Base-by-base conservation (phyloP, 2,329 filamentous ascomycete species). In the Sporothrix pseudoabietina region DNA sequence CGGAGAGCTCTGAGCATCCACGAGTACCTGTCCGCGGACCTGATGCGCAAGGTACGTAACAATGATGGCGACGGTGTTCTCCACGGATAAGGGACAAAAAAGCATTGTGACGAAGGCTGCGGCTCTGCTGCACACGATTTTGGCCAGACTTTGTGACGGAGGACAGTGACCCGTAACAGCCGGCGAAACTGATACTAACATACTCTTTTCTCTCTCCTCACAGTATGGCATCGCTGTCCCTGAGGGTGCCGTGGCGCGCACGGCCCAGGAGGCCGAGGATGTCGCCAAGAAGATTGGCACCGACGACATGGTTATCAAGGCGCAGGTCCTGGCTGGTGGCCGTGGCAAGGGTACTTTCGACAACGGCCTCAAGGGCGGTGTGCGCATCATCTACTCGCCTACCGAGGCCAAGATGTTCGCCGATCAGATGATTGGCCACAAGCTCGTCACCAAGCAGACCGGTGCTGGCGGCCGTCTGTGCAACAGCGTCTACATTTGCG, bases 291-390 rank as follows among this genome's bases (percentile, higher is more conserved):
- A 91, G 77, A 96, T 99, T 81, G 92, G 94, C 87, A 92, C 88
- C 79, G 95, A 97, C 82, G 96, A 99, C 83, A 95, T 98, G 90
- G 96, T 99, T 79, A 98, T 99, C 89, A 99, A 99, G 90, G 96
- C 96, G 76, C 96, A 99, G 87, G 96, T 99, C 75, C 92, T 99
- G 76, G 96, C 96, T 76, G 96, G 96, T 85, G 96, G 96, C 77
- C 92, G 96, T 87, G 96, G 96, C 85, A 99, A 99, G 88, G 96
- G 96, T 79, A 91, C 90, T 79, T 99, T 99, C 82, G 94, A 97
- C 86, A 98, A 98, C 85, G 96, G 96, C 80, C 91, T 99, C 82
- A 99, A 99, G 89, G 96, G 96, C 80, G 96, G 96, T 87, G 96
- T 99, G 79, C 91, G 96, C 80, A 94, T 99, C 80, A 97, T 99